A percentile compares a stretch with the other conserved stretches of the same genome.
phyloP scores from a whole-genome alignment of 2,329 filamentous ascomycete species.

The Beauveria scarabaeidicola region DNA sequence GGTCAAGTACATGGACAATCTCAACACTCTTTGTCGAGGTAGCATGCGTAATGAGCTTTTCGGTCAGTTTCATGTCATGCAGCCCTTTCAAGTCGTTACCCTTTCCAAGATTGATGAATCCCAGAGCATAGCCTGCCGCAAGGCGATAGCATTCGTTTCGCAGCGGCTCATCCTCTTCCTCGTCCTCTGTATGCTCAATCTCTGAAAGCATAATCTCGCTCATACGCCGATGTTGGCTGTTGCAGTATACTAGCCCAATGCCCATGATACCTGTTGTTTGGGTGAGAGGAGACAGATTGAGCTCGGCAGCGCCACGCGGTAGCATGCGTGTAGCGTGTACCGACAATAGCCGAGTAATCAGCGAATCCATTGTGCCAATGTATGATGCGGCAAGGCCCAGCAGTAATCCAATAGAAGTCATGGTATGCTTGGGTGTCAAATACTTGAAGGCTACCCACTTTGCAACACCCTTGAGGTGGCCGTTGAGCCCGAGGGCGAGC shows the following conservation, averaged over 20 bases:
- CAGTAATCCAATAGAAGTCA: constrained; percentile 95
- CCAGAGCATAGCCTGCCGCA: constrained; percentile 85
- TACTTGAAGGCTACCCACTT: constrained; percentile 99
- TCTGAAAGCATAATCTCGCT: constrained; percentile 98
- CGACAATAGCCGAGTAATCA: constrained; percentile 86
- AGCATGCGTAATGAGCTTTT: constrained; percentile 76
- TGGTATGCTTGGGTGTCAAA: constrained; percentile 96
- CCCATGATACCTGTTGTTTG: constrained; percentile 97
- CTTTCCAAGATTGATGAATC: constrained; percentile 89
- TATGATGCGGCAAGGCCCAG: constrained; percentile 89
- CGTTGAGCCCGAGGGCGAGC: constrained; percentile 83
- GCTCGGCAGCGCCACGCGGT: constrained; percentile 81
- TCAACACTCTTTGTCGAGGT: constrained; percentile 86
- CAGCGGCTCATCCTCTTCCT: constrained; percentile 76
- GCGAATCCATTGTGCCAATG: constrained; percentile 91
- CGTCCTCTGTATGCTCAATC: constrained; percentile 73
- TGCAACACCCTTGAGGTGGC: constrained; percentile 85
- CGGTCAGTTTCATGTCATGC: constrained; percentile 87
- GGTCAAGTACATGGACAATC: constrained; percentile 84
- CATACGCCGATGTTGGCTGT: constrained; percentile 95
- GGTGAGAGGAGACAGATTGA: constrained; percentile 86
- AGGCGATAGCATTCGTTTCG: constrained; percentile 94
- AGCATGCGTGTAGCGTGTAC: constrained; percentile 95
- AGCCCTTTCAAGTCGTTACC: constrained; percentile 81
- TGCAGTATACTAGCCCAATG: constrained; percentile 87